Percentiles rank a stretch among this genome's conserved stretches.
Evolutionary conservation across 2,329 filamentous ascomycete genomes (phyloP).

Genomic region (Hawksworthiomyces lignivorus): DNA sequence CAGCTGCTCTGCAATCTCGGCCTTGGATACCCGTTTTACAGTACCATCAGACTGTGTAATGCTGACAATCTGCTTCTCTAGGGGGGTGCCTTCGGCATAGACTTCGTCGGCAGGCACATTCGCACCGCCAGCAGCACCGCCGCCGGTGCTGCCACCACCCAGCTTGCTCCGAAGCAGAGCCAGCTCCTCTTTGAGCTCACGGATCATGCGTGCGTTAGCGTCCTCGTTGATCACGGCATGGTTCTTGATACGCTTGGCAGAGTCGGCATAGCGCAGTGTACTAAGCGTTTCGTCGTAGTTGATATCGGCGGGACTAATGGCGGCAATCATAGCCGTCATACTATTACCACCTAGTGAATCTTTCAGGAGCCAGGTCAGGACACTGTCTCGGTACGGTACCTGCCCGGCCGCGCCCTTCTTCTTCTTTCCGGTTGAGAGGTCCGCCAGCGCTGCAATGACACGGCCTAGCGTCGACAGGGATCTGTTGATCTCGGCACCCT

Average conservation of each 20-base stretch:
- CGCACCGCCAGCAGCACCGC: constrained; percentile 31
- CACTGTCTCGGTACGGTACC: constrained; percentile 94
- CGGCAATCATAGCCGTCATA: constrained; percentile 99
- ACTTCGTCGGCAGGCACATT: constrained; percentile 61
- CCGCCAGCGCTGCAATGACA: constrained; percentile 92
- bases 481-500: constrained; percentile 97
- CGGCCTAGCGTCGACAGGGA: constrained; percentile 92
- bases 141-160: constrained; percentile 39
- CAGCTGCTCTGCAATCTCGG: constrained; percentile 93
- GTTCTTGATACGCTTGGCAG: constrained; percentile 98
- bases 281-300: constrained; percentile 98
- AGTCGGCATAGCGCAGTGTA: constrained; percentile 92
- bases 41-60: constrained; percentile 80
- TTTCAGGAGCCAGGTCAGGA: constrained; percentile 93
- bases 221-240: constrained; percentile 99
- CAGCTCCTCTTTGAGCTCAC: constrained; percentile 93
- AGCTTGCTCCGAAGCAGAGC: constrained; percentile 81
- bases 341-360: constrained; percentile 97
- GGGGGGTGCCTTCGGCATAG: constrained; percentile 85
- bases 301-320: constrained; percentile 95
- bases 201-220: constrained; percentile 96
- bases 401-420: constrained; percentile 64
- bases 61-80: constrained; percentile 94
- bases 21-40: constrained; percentile 93
- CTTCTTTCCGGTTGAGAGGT: constrained; percentile 79